A percentile compares a stretch with the other conserved stretches of the same genome.
Conservation (phyloP, 1,139 yeast genomes). For the Diutina rugosa region DNA sequence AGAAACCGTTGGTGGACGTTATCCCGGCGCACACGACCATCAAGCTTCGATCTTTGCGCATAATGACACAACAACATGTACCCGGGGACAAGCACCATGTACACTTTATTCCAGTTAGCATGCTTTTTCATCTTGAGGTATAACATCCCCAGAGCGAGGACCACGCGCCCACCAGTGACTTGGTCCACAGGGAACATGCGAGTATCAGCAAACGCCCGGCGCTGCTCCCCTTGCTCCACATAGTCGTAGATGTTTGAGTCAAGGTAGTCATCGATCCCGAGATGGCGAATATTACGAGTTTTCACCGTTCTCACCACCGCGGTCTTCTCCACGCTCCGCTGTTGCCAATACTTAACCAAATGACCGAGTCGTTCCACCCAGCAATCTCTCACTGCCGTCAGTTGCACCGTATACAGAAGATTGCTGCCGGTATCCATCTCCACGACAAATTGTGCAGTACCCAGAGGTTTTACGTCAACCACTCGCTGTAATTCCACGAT, state of each 20-base stretch:
- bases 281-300: conserved; percentile 19
- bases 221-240: conserved; percentile 11
- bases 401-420: conserved; percentile 48
- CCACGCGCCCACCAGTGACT: conserved; percentile 44
- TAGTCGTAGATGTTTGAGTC: conserved; percentile 44
- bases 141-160: conserved; percentile 49
- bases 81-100: conserved; percentile 61
- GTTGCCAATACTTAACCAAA: conserved; percentile 48
- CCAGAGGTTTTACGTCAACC: not conserved
- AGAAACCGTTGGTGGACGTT: conserved; percentile 24
- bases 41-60: not conserved
- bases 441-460: conserved; percentile 25
- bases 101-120: conserved; percentile 46
- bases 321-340: conserved; percentile 10
- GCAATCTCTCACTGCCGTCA: conserved; percentile 33
- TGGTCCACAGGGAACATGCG: conserved; percentile 37
- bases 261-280: conserved; percentile 41
- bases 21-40: not conserved
- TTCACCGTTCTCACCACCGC: not conserved
- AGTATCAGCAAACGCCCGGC: conserved; percentile 34
- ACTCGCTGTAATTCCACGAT: not conserved
- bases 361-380: conserved; percentile 48
- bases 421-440: conserved; percentile 32
- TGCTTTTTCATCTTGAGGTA: conserved; percentile 62
- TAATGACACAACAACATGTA: conserved; percentile 34